These are phyloP conservation scores for Quercus parvula DNA, from an alignment of 306 rosid genomes.

Conservation along the genomic window DNA sequence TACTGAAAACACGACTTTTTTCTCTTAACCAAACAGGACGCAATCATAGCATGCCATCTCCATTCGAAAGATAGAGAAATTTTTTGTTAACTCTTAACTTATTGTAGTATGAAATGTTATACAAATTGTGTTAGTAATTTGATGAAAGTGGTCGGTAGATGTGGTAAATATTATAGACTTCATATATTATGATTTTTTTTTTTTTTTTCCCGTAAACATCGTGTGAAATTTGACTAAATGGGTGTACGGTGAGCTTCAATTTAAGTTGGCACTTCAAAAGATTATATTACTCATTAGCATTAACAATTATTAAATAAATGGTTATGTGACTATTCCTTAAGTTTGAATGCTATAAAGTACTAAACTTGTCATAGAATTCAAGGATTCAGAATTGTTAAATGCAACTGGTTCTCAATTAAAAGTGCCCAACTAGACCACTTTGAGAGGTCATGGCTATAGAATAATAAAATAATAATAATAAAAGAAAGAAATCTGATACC, in stretches of 20 bases:
- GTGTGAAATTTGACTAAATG: not conserved
- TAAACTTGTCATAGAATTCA: not conserved
- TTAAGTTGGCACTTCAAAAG: not conserved
- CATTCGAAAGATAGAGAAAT: too few relatives aligned
- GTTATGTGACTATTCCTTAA: slow-evolving; percentile 37
- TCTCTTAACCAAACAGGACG: too few relatives aligned
- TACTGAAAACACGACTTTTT: too few relatives aligned
- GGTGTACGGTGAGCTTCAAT: not conserved
- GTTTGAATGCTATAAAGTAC: slow-evolving; percentile 6
- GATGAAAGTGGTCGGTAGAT: too few relatives aligned
- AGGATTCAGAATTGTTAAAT: not conserved
- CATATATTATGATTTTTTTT: too few relatives aligned
- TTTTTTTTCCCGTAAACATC: too few relatives aligned
- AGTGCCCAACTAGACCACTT: not conserved
- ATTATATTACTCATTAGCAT: not conserved
- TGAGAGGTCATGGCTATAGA: not conserved
- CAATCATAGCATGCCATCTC: too few relatives aligned
- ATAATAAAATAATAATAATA: too few relatives aligned
- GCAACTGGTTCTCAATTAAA: not conserved
- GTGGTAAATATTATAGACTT: too few relatives aligned
- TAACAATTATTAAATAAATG: not conserved
- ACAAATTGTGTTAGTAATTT: too few relatives aligned
- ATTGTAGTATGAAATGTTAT: too few relatives aligned
- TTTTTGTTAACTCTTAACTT: too few relatives aligned
- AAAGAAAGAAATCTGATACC: slow-evolving; percentile 28